Percentiles rank a stretch among this genome's conserved stretches.
Evolutionary conservation across 208 protist genomes (phyloP).

Genomic region (Trypanosoma rangeli): DNA sequence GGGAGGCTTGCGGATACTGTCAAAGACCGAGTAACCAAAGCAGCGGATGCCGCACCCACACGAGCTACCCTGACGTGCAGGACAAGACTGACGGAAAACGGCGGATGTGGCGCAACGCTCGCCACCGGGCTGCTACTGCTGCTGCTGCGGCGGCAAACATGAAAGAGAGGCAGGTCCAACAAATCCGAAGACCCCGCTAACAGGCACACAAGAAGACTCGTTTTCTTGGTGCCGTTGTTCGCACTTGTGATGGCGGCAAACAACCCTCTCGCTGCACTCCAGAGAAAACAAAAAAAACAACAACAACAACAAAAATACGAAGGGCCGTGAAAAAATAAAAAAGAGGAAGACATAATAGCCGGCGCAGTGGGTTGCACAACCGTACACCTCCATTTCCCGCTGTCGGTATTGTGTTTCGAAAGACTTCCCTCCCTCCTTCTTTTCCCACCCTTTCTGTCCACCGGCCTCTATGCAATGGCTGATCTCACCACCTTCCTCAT

Average conservation of each 20-base stretch:
- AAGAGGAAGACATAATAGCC: background rate
- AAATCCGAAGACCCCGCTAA: background rate
- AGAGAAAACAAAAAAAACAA: background rate
- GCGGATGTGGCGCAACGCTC: background rate
- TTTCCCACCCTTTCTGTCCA: too few relatives aligned
- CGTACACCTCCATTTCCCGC: too few relatives aligned
- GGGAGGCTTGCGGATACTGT: constrained; percentile 30
- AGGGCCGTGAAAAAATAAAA: background rate
- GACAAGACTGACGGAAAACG: background rate
- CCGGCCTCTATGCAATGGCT: too few relatives aligned
- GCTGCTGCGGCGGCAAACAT: background rate
- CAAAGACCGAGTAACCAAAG: constrained; percentile 31
- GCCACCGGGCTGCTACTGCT: background rate
- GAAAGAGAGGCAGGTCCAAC: background rate
- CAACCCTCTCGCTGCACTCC: background rate
- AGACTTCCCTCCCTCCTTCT: too few relatives aligned
- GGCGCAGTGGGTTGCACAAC: too few relatives aligned
- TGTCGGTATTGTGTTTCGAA: too few relatives aligned
- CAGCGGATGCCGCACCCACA: background rate
- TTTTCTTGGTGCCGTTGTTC: background rate
- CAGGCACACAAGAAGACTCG: background rate
- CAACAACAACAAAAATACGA: background rate
- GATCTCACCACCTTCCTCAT: too few relatives aligned
- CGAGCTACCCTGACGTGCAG: background rate
- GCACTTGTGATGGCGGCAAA: background rate